These are phyloP conservation scores for Xylariaceae sp. DNA, from an alignment of 2,329 filamentous ascomycete species.

Conservation along the genomic window DNA sequence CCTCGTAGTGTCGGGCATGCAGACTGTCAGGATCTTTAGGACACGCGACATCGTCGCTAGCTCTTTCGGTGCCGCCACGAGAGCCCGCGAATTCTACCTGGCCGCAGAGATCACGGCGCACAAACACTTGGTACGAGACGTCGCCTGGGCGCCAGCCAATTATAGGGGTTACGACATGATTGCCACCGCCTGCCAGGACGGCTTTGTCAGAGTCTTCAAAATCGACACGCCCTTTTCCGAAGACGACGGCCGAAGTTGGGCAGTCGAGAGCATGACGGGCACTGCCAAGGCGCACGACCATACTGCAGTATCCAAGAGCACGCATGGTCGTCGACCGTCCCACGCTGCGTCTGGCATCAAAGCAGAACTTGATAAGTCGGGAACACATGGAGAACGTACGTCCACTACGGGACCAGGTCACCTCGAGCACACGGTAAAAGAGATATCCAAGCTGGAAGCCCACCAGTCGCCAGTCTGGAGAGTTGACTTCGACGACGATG, in stretches of 20 bases:
- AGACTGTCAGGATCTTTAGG: slow-evolving; percentile 77
- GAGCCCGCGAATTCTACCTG: slow-evolving; percentile 77
- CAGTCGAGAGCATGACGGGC: slow-evolving; percentile 43
- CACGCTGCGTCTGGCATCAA: slow-evolving; percentile 48
- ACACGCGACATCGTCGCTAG: slow-evolving; percentile 60
- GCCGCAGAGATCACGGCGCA: slow-evolving; percentile 75
- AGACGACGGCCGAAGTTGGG: slow-evolving; percentile 51
- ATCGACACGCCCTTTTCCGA: slow-evolving; percentile 58
- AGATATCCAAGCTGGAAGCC: slow-evolving; percentile 65
- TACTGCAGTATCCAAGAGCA: not conserved
- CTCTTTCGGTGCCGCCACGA: slow-evolving; percentile 51
- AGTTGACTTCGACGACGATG: slow-evolving; percentile 67
- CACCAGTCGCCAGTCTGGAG: slow-evolving; percentile 73
- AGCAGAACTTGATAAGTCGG: slow-evolving; percentile 52
- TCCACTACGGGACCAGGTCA: slow-evolving; percentile 61
- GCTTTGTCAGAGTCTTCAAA: slow-evolving; percentile 84
- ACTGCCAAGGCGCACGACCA: slow-evolving; percentile 26
- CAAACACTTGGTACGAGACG: slow-evolving; percentile 75
- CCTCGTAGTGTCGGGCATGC: slow-evolving; percentile 83
- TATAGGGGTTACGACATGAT: slow-evolving; percentile 87
- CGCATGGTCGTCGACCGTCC: slow-evolving; percentile 23
- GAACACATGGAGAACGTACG: slow-evolving; percentile 47
- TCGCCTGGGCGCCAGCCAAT: slow-evolving; percentile 90
- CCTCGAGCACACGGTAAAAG: slow-evolving; percentile 59
- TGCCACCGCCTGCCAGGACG: slow-evolving; percentile 91